Base-by-base conservation (phyloP, 2,329 filamentous ascomycete genomes). In the Hypoxylon sp. region DNA sequence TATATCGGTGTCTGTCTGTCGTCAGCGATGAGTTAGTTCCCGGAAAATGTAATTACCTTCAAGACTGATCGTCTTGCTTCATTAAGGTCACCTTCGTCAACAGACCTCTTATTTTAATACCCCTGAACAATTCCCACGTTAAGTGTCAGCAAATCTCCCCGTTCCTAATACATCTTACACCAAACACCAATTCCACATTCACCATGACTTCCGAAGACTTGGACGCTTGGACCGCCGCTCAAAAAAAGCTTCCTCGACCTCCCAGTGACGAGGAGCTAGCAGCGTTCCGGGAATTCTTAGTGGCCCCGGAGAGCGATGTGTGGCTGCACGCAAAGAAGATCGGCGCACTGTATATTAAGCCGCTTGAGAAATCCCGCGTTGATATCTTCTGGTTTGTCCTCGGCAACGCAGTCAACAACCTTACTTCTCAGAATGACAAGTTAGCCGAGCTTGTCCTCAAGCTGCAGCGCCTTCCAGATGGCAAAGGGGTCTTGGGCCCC, bases 341-440 rank as follows among this genome's bases (percentile, higher is more conserved):
- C 20, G 59, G 44, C 31, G 17, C 48, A n/a, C 31, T 61, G 22
- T 60, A 62, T 33, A 60, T 69, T 31, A 63, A 69, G 50, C 62
- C 66, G 13, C 55, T 69, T 3, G 66, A 40, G 6, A 50, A 69
- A 11, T 58, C 62, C 17, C 66, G 62, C 33, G 44, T 69, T 14
- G 57, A 61, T 22, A 54, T 62, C 25, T 64, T 69, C 31, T 69
- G 66, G 66, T 58, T 60, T 22, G 49, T 59, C 17, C 61, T 69
- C 11, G 62, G 54, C 49, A 63, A 69, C 42, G 66, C 66, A 3
- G 63, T 69, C 54, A 66, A 64, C 31, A 53, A 25, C 8, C 53
- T 69, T 46, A 63, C 63, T 8, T 61, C 58, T 22, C 66, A 69
- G 53, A 69, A 69, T 17, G 66, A 69, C 50, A 69, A 69, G 58